These are phyloP conservation scores for Sinapis alba DNA, from an alignment of 441 rosid species.

Conservation along the genomic window DNA sequence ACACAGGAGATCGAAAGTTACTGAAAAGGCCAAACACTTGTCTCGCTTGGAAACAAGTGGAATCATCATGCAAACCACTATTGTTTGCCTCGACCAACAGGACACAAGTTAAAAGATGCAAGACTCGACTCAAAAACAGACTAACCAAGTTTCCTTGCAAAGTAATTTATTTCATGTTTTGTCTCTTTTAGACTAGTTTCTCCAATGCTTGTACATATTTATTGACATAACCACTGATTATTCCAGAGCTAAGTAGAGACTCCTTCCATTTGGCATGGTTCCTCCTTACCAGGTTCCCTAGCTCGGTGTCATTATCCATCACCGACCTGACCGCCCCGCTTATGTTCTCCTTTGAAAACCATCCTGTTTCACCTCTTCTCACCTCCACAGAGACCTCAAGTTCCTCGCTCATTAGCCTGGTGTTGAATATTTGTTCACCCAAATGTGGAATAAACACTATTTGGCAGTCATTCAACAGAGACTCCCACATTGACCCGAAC, in stretches of 20 bases:
- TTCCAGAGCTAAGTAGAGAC: not conserved
- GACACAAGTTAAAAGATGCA: too few relatives aligned
- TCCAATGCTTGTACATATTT: not conserved
- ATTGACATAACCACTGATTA: not conserved
- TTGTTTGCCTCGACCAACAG: not conserved
- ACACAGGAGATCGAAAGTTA: not conserved
- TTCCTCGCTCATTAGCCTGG: slow-evolving; percentile 41
- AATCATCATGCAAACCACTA: not conserved
- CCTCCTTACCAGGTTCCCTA: not conserved
- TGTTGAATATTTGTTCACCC: slow-evolving; percentile 36
- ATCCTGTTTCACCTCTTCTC: not conserved
- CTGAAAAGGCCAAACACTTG: too few relatives aligned
- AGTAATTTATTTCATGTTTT: not conserved
- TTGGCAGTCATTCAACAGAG: slow-evolving; percentile 53
- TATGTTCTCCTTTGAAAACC: not conserved
- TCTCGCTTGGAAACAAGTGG: not conserved
- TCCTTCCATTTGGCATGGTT: not conserved
- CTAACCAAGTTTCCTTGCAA: not conserved
- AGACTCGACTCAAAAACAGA: too few relatives aligned
- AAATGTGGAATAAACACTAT: slow-evolving; percentile 52
- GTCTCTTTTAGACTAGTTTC: slow-evolving; percentile 23
- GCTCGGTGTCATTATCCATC: not conserved
- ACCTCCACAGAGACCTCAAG: slow-evolving; percentile 38
- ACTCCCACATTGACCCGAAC: slow-evolving; percentile 36
- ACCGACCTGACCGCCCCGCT: not conserved